These are phyloP conservation scores for Stereocaulon alpinum DNA, from an alignment of 495 filamentous ascomycete species.

Conservation along the genomic window DNA sequence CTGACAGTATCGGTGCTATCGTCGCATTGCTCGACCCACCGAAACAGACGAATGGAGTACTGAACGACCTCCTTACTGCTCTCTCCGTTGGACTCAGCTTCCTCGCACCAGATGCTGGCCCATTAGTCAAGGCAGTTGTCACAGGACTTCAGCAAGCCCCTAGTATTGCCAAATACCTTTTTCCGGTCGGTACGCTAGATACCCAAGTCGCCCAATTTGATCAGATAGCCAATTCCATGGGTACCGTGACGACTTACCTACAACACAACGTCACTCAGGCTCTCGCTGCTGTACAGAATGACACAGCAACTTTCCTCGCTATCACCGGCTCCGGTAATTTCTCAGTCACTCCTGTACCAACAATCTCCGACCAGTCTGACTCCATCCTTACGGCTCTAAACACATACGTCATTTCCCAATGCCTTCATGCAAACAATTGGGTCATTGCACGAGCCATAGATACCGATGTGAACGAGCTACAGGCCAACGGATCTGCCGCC, in stretches of 20 bases:
- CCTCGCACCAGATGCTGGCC: not conserved
- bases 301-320: constrained; percentile 2
- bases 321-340: not conserved
- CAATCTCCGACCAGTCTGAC: constrained; percentile 1
- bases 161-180: constrained; percentile 5
- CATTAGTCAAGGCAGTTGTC: not conserved
- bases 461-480: not conserved
- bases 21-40: constrained; percentile 9
- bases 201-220: constrained; percentile 3
- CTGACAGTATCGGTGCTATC: constrained; percentile 3
- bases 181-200: constrained; percentile 1
- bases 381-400: not conserved
- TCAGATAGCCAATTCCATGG: constrained; percentile 1
- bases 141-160: not conserved
- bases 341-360: constrained; percentile 3
- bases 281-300: constrained; percentile 5
- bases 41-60: not conserved
- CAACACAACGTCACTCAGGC: constrained; percentile 6
- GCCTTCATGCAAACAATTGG: constrained; percentile 6
- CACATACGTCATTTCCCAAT: constrained; percentile 8
- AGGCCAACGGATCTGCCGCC: not conserved
- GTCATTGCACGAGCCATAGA: constrained; percentile 8
- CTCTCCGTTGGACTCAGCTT: constrained; percentile 7
- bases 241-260: constrained; percentile 1
- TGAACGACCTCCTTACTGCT: constrained; percentile 14